Evolutionary conservation across 768 basidiomycete species (phyloP), one percentile per base, ranked within the genome.

Genomic region (Macrolepiota dolichaula): DNA sequence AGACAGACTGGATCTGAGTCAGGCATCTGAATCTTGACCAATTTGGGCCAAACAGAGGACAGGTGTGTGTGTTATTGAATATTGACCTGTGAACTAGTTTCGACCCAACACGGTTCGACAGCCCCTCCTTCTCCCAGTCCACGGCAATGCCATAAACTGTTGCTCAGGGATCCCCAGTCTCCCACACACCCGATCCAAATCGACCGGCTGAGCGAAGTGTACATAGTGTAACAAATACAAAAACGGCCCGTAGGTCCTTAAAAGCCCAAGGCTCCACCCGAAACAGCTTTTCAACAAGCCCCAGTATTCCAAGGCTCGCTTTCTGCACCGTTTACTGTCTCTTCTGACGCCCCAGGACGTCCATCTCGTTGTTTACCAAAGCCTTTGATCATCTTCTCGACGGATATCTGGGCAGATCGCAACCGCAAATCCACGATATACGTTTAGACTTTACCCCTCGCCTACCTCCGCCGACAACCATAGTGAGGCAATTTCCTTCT

Each of bases 381-480:
- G 42, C 29, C 59, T 47, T 37, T 27, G 42, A 54, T 49, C 59
- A 54, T 38, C 53, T 49, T 53, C 37, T 35, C 59, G 24, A 55
- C 59, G 46, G 52, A 49, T 47, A 55, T 61, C 59, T 47, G 59
- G 32, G 19, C 49, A 54, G 59, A 61, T 61, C 46, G 59, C 42
- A 35, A 37, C 51, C 32, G 51, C 29, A 44, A 60, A 61, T 61
- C 46, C 55, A 47, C 52, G 55, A 57, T 57, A 56, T 56, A 56
- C 54, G 61, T 61, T 56, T 61, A 62, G 56, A 62, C 55, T 62
- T 62, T 56, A 56, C 61, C 64, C 66, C 66, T 64, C 70, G 75
- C 79, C 77, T 83, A 81, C 79, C 79, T 82, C 81, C 82, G 80
- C 81, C 82, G 82, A 82, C 76, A 64, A 70, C 64, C 64, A 63